Percentiles rank a stretch among this genome's conserved stretches.
Evolutionary conservation across 371 early-diverging fungal species (phyloP).

Genomic region (Mucor plumbeus): DNA sequence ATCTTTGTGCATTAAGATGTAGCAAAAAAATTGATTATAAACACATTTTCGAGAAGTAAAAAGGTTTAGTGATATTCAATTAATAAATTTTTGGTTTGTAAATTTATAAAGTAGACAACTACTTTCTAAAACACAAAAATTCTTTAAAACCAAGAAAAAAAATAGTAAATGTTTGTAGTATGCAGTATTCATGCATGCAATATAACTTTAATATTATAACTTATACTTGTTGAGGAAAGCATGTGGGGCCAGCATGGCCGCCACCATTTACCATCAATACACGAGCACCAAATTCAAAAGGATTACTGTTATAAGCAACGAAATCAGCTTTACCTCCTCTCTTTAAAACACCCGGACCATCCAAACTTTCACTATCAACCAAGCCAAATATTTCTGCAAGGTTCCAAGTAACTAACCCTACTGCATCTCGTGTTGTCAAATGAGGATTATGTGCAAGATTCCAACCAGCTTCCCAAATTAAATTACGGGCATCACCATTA

Average conservation of each 20-base stretch:
- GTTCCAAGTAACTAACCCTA: constrained; percentile 80
- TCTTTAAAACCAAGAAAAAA: too few relatives aligned
- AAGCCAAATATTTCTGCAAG: constrained; percentile 69
- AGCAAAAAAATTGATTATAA: too few relatives aligned
- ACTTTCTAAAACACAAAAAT: too few relatives aligned
- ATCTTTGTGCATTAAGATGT: too few relatives aligned
- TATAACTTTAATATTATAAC: neutral
- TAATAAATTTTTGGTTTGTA: too few relatives aligned
- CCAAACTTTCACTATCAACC: constrained; percentile 1
- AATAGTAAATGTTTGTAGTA: too few relatives aligned
- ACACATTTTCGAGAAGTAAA: too few relatives aligned
- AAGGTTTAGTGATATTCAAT: too few relatives aligned
- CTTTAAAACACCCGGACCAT: constrained; percentile 29
- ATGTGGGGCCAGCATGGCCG: constrained; percentile 51
- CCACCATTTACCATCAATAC: constrained; percentile 62
- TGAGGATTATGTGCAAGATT: constrained; percentile 46
- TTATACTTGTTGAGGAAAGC: constrained; percentile 45
- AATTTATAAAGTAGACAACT: too few relatives aligned
- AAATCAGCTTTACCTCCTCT: constrained; percentile 45
- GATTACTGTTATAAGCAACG: constrained; percentile 60
- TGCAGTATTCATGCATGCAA: neutral
- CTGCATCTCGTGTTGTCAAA: constrained; percentile 58
- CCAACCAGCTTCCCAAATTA: constrained; percentile 80
- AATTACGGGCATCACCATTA: constrained; percentile 67
- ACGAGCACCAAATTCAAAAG: constrained; percentile 65